Evolutionary conservation across 1,139 yeast genomes (phyloP).

Genomic region (Suhomyces bokatorum): DNA sequence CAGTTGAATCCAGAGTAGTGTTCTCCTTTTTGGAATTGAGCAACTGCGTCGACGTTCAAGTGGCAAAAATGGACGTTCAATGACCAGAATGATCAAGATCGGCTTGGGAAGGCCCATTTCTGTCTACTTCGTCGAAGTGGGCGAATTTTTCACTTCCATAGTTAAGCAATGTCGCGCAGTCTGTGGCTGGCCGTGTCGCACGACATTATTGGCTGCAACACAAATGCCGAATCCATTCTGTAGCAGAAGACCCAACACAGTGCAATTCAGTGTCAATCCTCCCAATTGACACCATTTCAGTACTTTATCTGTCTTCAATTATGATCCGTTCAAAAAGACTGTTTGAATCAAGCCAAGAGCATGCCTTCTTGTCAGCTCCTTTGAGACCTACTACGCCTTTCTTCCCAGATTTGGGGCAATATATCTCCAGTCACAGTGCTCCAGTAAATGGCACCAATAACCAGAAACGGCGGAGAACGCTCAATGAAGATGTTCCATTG

Average conservation of each 20-base stretch:
- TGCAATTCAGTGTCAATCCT: no score
- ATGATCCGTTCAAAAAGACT: neutral
- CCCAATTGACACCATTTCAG: neutral
- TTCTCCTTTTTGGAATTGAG: no score
- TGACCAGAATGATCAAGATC: neutral
- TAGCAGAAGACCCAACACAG: neutral
- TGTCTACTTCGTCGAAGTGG: neutral
- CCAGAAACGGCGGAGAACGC: neutral
- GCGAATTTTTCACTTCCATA: neutral
- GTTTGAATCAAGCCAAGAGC: neutral
- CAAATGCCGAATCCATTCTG: neutral
- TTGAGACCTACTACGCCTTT: neutral
- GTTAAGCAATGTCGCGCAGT: neutral
- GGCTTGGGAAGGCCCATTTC: no score
- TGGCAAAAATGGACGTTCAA: no score
- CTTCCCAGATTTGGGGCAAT: neutral
- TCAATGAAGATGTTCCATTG: neutral
- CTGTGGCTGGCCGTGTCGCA: neutral
- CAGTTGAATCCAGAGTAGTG: no score
- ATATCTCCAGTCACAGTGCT: neutral
- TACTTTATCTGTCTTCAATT: neutral
- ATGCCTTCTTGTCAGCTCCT: neutral
- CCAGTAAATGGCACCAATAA: neutral
- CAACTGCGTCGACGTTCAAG: no score
- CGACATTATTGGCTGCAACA: constrained; percentile 11